Evolutionary conservation across 176 grass and related monocot genomes (phyloP), one percentile per base, ranked within the genome.

Genomic region (Musa acuminata): DNA sequence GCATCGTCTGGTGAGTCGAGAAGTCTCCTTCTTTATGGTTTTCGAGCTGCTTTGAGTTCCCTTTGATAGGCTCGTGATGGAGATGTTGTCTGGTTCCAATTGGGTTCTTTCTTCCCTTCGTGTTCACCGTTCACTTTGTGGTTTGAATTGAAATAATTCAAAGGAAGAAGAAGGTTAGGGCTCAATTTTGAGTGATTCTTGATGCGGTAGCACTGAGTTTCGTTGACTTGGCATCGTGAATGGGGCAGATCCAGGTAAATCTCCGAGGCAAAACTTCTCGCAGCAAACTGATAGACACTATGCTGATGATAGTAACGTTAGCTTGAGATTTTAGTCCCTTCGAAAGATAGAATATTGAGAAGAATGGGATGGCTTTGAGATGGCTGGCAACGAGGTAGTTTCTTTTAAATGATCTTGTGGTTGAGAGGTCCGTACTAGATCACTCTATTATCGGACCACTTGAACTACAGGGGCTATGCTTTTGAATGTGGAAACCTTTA

Each of bases 1-100:
- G 95, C 82, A 99, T 99, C 87, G 85, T 99, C 62, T 99, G 95
- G 95, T 96, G 26, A 73, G 91, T 52, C 57, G 1, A 22, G 13
- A 52, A 64, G 22, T 53, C 19, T 49, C 9, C 49, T 67, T 62
- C 75, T 67, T 65, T 13, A 7, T 27, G 11, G 17, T 8, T 19
- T 67, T 16, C 24, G 17, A 9, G 35, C 19, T 50, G 35, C 8
- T 70, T n/a, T 9, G 67, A 69, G 14, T 70, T 69, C 9, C 22
- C 10, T 69, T 70, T 35, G 16, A 64, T 48, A 23, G 2, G 35
- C 16, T 43, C 6, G 35, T 43, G 35, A 43, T 43, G 35, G 35
- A 43, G 35, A 6, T 43, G 29, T 29, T 29, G 35, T 43, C 35
- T 43, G 35, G 35, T 6, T 43, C 35, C 35, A 5, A 43, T 43